phyloP scores from a whole-genome alignment of 305 asterid species.

The Galium porrigens region DNA sequence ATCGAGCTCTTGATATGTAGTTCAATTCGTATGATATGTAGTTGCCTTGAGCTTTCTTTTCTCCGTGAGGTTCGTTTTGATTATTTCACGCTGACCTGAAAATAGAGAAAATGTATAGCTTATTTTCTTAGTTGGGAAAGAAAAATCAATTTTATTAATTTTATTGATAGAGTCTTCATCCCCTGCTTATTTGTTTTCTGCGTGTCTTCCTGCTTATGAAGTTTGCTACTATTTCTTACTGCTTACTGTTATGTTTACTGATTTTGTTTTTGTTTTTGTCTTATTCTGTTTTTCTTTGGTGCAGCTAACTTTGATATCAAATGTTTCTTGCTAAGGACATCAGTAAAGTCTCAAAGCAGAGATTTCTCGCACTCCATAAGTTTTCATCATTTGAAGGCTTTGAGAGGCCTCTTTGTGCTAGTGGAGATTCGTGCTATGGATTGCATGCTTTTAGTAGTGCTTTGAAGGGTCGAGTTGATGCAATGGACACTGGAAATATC shows the following conservation, averaged over 20 bases:
- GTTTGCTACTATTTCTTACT: too few relatives aligned
- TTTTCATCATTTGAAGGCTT: not conserved
- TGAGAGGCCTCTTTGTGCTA: slow-evolving; percentile 5
- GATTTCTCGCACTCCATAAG: not conserved
- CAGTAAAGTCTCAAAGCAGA: slow-evolving; percentile 5
- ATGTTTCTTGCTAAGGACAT: slow-evolving; percentile 7
- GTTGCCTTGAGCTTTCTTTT: not conserved
- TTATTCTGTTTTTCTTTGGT: not conserved
- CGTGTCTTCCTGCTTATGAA: not conserved
- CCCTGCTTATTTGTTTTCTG: not conserved
- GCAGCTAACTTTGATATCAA: not conserved
- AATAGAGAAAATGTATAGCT: not conserved
- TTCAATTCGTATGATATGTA: not conserved
- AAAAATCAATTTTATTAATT: too few relatives aligned
- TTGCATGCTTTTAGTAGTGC: not conserved
- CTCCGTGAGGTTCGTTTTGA: too few relatives aligned
- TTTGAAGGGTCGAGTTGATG: not conserved
- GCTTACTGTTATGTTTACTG: too few relatives aligned
- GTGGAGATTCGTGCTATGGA: slow-evolving; percentile 2
- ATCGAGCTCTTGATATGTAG: too few relatives aligned
- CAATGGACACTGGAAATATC: slow-evolving; percentile 6
- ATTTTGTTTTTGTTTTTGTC: too few relatives aligned
- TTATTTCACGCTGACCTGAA: not conserved
- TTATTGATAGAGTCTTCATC: not conserved
- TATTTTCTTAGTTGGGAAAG: not conserved